phyloP scores from a whole-genome alignment of 768 basidiomycete species.

The Tylopilus intermedius region DNA sequence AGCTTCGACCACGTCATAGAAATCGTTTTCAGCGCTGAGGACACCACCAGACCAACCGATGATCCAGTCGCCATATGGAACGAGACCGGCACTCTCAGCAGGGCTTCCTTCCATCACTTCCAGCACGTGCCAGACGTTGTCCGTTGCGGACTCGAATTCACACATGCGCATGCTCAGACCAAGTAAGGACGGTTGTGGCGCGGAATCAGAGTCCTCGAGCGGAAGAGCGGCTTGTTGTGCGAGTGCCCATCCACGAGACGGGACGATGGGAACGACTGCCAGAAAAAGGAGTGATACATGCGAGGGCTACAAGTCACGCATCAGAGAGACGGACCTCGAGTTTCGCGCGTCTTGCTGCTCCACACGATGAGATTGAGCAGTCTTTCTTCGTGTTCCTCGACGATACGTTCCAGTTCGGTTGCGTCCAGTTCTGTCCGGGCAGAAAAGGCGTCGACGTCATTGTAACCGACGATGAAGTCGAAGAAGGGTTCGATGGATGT shows the following conservation, averaged over 20 bases:
- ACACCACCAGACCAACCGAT: conserved; percentile 95
- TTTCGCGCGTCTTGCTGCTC: conserved; percentile 74
- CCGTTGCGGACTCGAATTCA: conserved; percentile 79
- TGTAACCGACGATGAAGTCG: conserved; percentile 90
- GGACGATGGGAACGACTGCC: conserved; percentile 70
- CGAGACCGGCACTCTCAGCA: conserved; percentile 92
- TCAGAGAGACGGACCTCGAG: conserved; percentile 49
- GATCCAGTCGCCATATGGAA: conserved; percentile 79
- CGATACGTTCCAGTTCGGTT: conserved; percentile 69
- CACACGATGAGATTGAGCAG: conserved; percentile 71
- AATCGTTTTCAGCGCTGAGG: conserved; percentile 86
- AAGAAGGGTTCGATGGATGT: conserved; percentile 90
- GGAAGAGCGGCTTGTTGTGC: conserved; percentile 34
- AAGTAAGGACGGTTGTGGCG: conserved; percentile 78
- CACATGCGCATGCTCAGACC: conserved; percentile 94
- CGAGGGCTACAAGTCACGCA: not conserved
- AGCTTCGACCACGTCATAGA: conserved; percentile 92
- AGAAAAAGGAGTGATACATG: not conserved
- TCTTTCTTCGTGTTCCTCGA: conserved; percentile 74
- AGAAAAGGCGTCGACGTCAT: conserved; percentile 56
- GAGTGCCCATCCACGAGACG: conserved; percentile 80
- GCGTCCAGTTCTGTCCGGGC: conserved; percentile 56
- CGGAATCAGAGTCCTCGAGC: conserved; percentile 37
- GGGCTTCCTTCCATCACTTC: conserved; percentile 96
- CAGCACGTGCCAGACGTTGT: conserved; percentile 97